Percentiles rank a stretch among this genome's conserved stretches.
These are phyloP conservation scores for Komagataella pastoris DNA, from an alignment of 805 yeast species.

Conservation along the genomic window DNA sequence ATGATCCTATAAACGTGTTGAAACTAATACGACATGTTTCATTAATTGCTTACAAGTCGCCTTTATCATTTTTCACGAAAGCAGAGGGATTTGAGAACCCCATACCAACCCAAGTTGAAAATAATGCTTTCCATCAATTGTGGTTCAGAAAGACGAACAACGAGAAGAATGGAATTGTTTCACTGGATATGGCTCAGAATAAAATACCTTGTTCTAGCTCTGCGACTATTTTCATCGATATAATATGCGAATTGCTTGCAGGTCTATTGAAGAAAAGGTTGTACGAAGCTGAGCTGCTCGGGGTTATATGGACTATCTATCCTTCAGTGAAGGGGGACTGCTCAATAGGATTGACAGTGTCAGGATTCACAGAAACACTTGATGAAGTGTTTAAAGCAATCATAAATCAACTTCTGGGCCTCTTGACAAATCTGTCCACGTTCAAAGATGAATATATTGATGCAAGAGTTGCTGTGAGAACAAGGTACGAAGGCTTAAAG, in stretches of 20 bases:
- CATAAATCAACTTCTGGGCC: constrained; percentile 8
- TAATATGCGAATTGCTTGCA: constrained; percentile 35
- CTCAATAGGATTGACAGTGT: constrained; percentile 34
- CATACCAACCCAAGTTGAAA: neutral
- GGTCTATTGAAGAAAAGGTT: constrained; percentile 23
- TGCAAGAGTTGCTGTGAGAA: constrained; percentile 33
- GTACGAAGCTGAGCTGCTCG: constrained; percentile 41
- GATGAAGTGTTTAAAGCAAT: constrained; percentile 19
- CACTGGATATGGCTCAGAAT: constrained; percentile 29
- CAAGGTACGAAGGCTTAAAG: constrained; percentile 29
- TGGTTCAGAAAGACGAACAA: constrained; percentile 26
- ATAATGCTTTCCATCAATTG: constrained; percentile 13
- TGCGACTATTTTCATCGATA: constrained; percentile 35
- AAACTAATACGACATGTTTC: constrained; percentile 12
- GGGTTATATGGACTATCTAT: constrained; percentile 41
- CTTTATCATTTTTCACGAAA: constrained; percentile 15
- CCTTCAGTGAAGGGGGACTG: constrained; percentile 43
- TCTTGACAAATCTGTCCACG: no score
- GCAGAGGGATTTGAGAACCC: neutral
- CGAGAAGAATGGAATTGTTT: constrained; percentile 14
- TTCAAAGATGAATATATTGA: constrained; percentile 27
- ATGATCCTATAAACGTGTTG: constrained; percentile 14
- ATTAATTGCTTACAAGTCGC: constrained; percentile 13
- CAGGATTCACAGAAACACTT: constrained; percentile 37
- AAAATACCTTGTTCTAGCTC: constrained; percentile 18